Percentiles rank a stretch among this genome's conserved stretches.
phyloP scores from a whole-genome alignment of 441 rosid genomes.

The Isatis lusitanica region DNA sequence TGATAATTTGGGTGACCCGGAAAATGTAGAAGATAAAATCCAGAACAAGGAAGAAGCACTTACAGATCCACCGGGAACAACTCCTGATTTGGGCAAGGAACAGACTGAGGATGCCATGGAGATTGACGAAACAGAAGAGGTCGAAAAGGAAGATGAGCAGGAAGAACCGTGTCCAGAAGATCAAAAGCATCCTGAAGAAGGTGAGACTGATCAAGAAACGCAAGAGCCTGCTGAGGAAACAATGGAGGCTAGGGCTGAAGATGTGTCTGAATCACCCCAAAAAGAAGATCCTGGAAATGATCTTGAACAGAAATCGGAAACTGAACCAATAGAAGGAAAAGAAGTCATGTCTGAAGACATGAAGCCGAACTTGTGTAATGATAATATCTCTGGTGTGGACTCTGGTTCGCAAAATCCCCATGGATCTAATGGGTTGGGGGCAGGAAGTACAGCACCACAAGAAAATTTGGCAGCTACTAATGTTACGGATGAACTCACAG shows the following conservation, averaged over 20 bases:
- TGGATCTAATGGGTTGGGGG: conserved; percentile 48
- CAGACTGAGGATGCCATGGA: conserved; percentile 54
- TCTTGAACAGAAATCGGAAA: conserved; percentile 45
- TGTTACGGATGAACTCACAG: conserved; percentile 53
- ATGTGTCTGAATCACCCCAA: conserved; percentile 45
- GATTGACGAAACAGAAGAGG: conserved; percentile 44
- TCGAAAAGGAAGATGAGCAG: conserved; percentile 48
- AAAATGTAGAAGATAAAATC: conserved; percentile 55
- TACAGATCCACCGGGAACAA: conserved; percentile 64
- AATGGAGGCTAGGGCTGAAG: conserved; percentile 49
- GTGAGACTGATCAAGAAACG: conserved; percentile 45
- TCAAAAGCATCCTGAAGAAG: conserved; percentile 49
- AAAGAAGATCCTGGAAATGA: conserved; percentile 43
- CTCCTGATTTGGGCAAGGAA: conserved; percentile 57
- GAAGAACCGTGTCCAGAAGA: conserved; percentile 61
- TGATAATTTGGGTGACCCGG: conserved; percentile 52
- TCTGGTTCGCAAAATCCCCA: conserved; percentile 62
- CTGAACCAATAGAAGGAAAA: conserved; percentile 40
- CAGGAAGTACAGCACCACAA: conserved; percentile 56
- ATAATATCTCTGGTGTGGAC: conserved; percentile 49
- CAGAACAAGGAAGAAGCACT: conserved; percentile 69
- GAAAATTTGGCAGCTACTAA: conserved; percentile 48
- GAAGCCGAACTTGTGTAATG: conserved; percentile 41
- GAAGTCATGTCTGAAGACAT: conserved; percentile 47
- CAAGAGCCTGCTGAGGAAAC: conserved; percentile 47